phyloP scores from a whole-genome alignment of 176 grass and related monocot genomes.

The Zea mays region Zm-B73-REFERENCE-NAM-5.0 NC_050105.1:131536501-131537000 shows the following conservation, averaged over 20 bases:
- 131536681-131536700: not conserved
- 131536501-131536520: not conserved
- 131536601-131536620: not conserved
- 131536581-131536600: not conserved
- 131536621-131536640: not conserved
- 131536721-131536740: not conserved
- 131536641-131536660: not conserved
- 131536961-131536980: not conserved
- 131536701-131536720: conserved; percentile 11
- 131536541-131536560: not conserved
- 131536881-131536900: not conserved
- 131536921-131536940: not conserved
- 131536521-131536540: not conserved
- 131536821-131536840: conserved; percentile 26
- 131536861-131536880: conserved; percentile 25
- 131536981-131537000: conserved; percentile 16
- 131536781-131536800: not conserved
- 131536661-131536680: not conserved
- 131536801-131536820: conserved; percentile 30
- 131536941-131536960: not conserved
- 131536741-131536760: not conserved
- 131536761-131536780: not conserved
- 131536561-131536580: not conserved
- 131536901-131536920: conserved; percentile 6
- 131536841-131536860: conserved; percentile 34